Evolutionary conservation across 768 basidiomycete genomes (phyloP), one percentile per base, ranked within the genome.

Genomic region (Boletus subparvulus): DNA sequence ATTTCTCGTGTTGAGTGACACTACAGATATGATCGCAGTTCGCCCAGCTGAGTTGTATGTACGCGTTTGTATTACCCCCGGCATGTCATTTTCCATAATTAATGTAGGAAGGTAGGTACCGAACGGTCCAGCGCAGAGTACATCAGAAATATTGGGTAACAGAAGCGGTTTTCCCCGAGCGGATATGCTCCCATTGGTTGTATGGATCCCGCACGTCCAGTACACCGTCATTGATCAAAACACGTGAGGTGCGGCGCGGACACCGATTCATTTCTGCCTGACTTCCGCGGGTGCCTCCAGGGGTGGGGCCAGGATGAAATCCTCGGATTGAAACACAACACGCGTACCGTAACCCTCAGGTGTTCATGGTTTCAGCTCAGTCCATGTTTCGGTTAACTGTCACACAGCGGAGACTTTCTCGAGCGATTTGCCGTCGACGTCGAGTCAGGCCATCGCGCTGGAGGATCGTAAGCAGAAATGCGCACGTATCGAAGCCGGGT

Each of bases 391-490:
- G 53, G 40, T 28, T 19, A 8, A 5, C 1, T 13, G 40, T 41
- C 19, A 40, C 24, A 33, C 47, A 50, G 24, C 1, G 16, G 24
- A 28, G 41, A 44, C 28, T 8, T 42, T 54, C 33, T 41, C 24
- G 56, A 17, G 14, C 8, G 56, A 46, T 32, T 40, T 39, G 43
- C 21, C 55, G 44, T 30, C 11, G 44, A 47, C n/a, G 42, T 26
- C 21, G 43, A 36, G 36, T 10, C 7, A 24, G 21, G 41, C 19
- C 10, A 13, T 14, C 28, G 35, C 7, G 12, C 32, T 56, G 64
- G 61, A 63, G 61, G 61, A 65, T 66, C 64, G 55, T 3, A 53
- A 9, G 21, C 24, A 48, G 64, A 59, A 61, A 50, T 26, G 47
- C 0, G 47, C 39, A 52, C 32, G 42, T 1, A 62, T 53, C 41